Percentiles rank a stretch among this genome's conserved stretches.
These are phyloP conservation scores for Aphanomyces cochlioides DNA, from an alignment of 352 stramenopile species.

Conservation along the genomic window DNA sequence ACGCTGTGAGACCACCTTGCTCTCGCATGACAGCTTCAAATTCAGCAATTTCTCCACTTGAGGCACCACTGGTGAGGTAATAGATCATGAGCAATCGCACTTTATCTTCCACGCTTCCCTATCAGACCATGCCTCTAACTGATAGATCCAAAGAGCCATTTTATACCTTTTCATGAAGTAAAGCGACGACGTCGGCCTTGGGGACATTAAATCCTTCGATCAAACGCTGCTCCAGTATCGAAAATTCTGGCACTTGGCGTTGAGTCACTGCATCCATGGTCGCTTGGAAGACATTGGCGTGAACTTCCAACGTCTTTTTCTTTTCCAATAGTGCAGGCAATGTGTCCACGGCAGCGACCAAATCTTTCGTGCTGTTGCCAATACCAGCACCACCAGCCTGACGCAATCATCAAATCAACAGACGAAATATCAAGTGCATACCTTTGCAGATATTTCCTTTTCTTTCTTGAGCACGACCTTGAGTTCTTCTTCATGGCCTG, in stretches of 20 bases:
- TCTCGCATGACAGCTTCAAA: slow-evolving; percentile 72
- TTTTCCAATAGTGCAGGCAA: slow-evolving; percentile 76
- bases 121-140: neutral
- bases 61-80: slow-evolving; percentile 72
- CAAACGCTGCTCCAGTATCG: slow-evolving; percentile 83
- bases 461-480: slow-evolving; percentile 83
- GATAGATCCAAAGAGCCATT: neutral
- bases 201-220: slow-evolving; percentile 73
- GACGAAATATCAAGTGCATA: slow-evolving; percentile 22
- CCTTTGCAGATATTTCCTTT: slow-evolving; percentile 65
- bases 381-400: slow-evolving; percentile 16
- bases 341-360: slow-evolving; percentile 80
- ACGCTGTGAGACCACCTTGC: slow-evolving; percentile 45
- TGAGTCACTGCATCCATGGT: slow-evolving; percentile 74
- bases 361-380: slow-evolving; percentile 56
- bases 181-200: slow-evolving; percentile 63
- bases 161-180: slow-evolving; percentile 52
- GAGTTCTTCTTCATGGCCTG: slow-evolving; percentile 87
- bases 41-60: slow-evolving; percentile 62
- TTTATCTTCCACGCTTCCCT: slow-evolving; percentile 69
- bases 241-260: slow-evolving; percentile 77
- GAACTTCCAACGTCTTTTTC: slow-evolving; percentile 86
- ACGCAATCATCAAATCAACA: neutral
- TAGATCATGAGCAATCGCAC: slow-evolving; percentile 86
- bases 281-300: slow-evolving; percentile 86